Conservation (phyloP, 805 yeast genomes). For the Candida broadrunensis region DNA sequence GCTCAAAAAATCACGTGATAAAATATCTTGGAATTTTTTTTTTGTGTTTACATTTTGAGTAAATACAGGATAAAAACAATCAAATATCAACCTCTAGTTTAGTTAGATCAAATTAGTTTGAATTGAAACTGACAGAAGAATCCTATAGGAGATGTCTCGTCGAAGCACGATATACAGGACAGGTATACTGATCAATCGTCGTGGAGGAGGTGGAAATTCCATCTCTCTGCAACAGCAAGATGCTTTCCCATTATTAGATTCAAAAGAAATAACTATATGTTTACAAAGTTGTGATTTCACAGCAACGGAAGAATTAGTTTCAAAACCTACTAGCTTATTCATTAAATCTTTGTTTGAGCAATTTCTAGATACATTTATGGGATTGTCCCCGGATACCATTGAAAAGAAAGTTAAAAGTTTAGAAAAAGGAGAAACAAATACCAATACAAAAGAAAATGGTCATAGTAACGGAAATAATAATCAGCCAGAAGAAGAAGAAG, state of each 20-base stretch:
- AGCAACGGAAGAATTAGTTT: slow-evolving; percentile 57
- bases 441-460: neutral
- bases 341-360: slow-evolving; percentile 56
- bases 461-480: slow-evolving; percentile 3
- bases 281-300: slow-evolving; percentile 59
- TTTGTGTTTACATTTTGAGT: neutral
- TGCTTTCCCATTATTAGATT: slow-evolving; percentile 61
- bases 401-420: slow-evolving; percentile 11
- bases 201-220: slow-evolving; percentile 16
- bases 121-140: neutral
- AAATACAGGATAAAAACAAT: neutral
- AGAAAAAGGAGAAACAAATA: slow-evolving; percentile 1
- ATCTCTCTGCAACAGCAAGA: slow-evolving; percentile 30
- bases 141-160: slow-evolving; percentile 21
- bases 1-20: too few species aligned
- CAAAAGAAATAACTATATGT: slow-evolving; percentile 55
- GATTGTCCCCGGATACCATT: slow-evolving; percentile 37
- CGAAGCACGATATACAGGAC: slow-evolving; percentile 27
- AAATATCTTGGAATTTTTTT: too few species aligned
- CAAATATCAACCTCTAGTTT: too few species aligned
- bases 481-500: slow-evolving; percentile 8
- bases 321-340: slow-evolving; percentile 56
- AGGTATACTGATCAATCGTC: slow-evolving; percentile 18
- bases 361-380: slow-evolving; percentile 58
- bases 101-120: too few species aligned